Conservation (phyloP, 163 green algal genomes). For the Chloroidium sp. region DNA sequence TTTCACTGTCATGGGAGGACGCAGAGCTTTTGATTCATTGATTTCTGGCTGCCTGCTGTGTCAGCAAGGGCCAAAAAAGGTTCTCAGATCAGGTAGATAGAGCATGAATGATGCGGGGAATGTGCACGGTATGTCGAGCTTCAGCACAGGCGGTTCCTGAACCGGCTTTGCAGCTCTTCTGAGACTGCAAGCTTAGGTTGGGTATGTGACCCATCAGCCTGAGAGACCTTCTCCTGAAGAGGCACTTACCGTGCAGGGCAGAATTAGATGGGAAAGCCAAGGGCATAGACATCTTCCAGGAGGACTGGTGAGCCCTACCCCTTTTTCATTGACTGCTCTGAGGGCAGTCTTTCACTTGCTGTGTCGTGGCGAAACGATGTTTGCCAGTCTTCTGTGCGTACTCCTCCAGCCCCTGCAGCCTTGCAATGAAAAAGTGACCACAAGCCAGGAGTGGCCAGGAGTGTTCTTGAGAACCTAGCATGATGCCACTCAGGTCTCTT, state of each 20-base stretch:
- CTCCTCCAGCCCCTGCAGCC: neutral
- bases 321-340: neutral
- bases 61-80: neutral
- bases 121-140: too few relatives aligned
- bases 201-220: neutral
- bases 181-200: neutral
- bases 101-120: too few relatives aligned
- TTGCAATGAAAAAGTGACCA: neutral
- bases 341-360: neutral
- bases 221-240: neutral
- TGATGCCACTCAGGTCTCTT: neutral
- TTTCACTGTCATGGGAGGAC: too few relatives aligned
- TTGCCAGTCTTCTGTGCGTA: neutral
- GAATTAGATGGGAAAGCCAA: slow-evolving; percentile 15
- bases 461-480: neutral
- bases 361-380: neutral
- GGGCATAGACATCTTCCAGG: slow-evolving; percentile 16
- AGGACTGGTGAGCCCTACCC: slow-evolving; percentile 14
- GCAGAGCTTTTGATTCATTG: neutral
- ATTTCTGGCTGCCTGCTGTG: neutral
- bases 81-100: too few relatives aligned
- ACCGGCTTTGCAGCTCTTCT: neutral
- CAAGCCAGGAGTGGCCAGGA: neutral
- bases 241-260: slow-evolving; percentile 6
- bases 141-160: neutral